Conservation (phyloP, 805 yeast genomes). For the Saccharomycopsis fodiens region DNA sequence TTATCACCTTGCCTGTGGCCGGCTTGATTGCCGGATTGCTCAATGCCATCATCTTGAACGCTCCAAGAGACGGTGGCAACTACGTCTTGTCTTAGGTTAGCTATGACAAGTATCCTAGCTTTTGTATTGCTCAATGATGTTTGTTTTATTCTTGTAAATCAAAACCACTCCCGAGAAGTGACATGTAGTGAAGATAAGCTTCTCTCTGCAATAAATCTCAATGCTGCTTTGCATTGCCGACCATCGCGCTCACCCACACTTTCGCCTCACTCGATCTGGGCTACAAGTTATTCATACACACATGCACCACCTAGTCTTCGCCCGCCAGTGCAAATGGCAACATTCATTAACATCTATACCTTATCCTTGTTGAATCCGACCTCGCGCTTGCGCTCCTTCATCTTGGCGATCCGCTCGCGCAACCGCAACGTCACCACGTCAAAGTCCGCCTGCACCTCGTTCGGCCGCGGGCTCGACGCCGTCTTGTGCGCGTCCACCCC, state of each 20-base stretch:
- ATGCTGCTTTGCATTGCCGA: too few species aligned
- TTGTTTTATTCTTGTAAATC: neutral
- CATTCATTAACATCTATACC: too few species aligned
- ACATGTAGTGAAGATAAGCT: too few species aligned
- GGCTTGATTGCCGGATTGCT: conserved; percentile 64
- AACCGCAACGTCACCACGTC: neutral
- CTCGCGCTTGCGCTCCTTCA: neutral
- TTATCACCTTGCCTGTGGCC: conserved; percentile 65
- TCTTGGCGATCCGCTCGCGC: neutral
- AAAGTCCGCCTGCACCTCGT: neutral
- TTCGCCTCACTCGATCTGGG: too few species aligned
- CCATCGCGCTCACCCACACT: too few species aligned
- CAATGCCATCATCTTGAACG: conserved; percentile 55
- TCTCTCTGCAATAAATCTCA: too few species aligned
- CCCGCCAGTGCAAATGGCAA: too few species aligned
- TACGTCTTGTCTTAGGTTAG: conserved; percentile 21
- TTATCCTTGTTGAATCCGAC: neutral
- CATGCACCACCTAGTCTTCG: too few species aligned
- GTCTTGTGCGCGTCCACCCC: neutral
- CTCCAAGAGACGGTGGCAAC: conserved; percentile 42
- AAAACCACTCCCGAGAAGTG: too few species aligned
- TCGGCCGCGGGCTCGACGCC: neutral
- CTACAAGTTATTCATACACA: too few species aligned
- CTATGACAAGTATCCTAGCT: neutral
- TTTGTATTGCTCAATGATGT: neutral